Percentiles rank a stretch among this genome's conserved stretches.
Evolutionary conservation across 768 basidiomycete genomes (phyloP).

Genomic region (Solioccasus polychromus): DNA sequence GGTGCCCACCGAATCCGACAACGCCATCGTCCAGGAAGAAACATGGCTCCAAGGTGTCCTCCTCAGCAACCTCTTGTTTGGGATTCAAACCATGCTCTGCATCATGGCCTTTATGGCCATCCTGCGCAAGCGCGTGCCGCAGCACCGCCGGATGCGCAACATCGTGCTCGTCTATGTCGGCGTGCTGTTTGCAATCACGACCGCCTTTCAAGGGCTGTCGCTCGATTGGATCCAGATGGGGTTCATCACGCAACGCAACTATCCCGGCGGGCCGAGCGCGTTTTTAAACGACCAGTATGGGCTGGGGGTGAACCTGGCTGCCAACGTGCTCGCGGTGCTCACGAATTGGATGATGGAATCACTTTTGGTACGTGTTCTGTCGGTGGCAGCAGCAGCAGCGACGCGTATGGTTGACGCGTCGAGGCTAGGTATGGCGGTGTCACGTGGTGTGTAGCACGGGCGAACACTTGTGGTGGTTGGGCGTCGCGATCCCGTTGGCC

Average conservation of each 20-base stretch:
- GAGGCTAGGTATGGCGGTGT: too few relatives aligned
- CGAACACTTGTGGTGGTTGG: too few relatives aligned
- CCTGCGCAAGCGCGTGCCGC: neutral
- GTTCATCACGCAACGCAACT: conserved; percentile 28
- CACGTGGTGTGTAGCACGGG: too few relatives aligned
- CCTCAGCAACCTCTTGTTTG: conserved; percentile 13
- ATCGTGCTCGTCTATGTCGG: conserved; percentile 1
- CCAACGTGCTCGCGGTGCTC: neutral
- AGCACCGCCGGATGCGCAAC: neutral
- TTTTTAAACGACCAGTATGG: conserved; percentile 15
- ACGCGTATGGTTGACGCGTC: too few relatives aligned
- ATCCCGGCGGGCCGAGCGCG: conserved; percentile 27
- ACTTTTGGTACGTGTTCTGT: too few relatives aligned
- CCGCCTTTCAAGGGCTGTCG: conserved; percentile 3
- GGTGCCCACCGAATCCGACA: conserved; percentile 1
- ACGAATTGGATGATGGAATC: conserved; percentile 11
- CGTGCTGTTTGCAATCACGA: conserved; percentile 14
- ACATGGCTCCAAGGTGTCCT: conserved; percentile 11
- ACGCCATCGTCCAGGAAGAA: conserved; percentile 7
- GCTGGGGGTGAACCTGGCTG: neutral
- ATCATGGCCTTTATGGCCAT: conserved; percentile 2
- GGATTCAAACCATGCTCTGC: conserved; percentile 5
- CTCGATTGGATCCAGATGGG: conserved; percentile 21
- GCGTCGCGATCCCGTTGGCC: too few relatives aligned
- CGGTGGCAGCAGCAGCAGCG: too few relatives aligned